phyloP scores from a whole-genome alignment of 2,329 filamentous ascomycete species.

The Paecilomyces fulvus region DNA sequence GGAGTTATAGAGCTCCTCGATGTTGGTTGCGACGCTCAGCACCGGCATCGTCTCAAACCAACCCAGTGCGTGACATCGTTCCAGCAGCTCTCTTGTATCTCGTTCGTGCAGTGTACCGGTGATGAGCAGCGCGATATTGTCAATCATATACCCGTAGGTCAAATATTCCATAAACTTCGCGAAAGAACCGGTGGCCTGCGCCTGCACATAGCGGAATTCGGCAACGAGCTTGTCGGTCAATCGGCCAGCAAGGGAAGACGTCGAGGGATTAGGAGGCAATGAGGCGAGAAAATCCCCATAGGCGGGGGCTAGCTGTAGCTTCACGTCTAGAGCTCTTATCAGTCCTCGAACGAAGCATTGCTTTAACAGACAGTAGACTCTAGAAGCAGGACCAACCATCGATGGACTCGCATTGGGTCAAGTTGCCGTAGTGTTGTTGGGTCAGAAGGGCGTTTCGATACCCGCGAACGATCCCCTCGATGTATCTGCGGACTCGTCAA shows the following conservation, averaged over 20 bases:
- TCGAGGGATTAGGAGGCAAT: constrained; percentile 92
- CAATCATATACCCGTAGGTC: constrained; percentile 99
- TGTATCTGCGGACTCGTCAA: constrained; percentile 56
- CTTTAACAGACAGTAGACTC: constrained; percentile 1
- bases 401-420: constrained; percentile 95
- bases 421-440: constrained; percentile 81
- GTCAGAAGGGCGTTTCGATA: constrained; percentile 93
- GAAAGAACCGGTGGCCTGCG: constrained; percentile 83
- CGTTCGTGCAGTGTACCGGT: constrained; percentile 96
- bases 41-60: constrained; percentile 99
- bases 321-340: constrained; percentile 61
- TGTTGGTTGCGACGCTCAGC: constrained; percentile 94
- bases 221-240: constrained; percentile 97
- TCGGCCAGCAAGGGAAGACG: constrained; percentile 85
- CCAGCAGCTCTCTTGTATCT: constrained; percentile 88
- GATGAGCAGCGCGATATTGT: constrained; percentile 96
- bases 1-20: constrained; percentile 97
- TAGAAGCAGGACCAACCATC: constrained; percentile 56
- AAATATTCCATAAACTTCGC: constrained; percentile 96
- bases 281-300: constrained; percentile 95
- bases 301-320: constrained; percentile 90
- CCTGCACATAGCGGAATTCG: constrained; percentile 92
- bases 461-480: constrained; percentile 94
- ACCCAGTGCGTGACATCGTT: constrained; percentile 90
- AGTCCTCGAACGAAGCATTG: constrained; percentile 4